Evolutionary conservation across 176 grass and related monocot species (phyloP).

Genomic region (Aechmea fasciata): DNA sequence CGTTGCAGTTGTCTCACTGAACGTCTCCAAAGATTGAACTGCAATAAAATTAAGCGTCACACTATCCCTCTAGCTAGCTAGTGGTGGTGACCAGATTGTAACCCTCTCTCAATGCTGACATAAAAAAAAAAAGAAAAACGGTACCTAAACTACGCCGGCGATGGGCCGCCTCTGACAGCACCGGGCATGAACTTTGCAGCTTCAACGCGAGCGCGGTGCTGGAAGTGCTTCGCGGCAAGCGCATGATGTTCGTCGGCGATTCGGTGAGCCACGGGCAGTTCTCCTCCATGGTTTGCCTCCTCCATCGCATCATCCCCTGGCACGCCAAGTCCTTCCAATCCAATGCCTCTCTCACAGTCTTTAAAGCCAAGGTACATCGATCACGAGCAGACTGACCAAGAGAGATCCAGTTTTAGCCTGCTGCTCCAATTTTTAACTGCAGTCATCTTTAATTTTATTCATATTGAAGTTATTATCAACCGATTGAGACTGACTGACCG

Average conservation of each 20-base stretch:
- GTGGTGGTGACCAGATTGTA: no score
- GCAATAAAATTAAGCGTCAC: no score
- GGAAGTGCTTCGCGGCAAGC: constrained; percentile 75
- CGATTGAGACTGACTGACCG: no score
- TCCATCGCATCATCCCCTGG: constrained; percentile 57
- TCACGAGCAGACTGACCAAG: background rate
- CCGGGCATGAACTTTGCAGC: constrained; percentile 28
- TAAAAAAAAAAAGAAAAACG: no score
- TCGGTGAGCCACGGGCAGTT: constrained; percentile 82
- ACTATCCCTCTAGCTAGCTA: no score
- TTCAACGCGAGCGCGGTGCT: constrained; percentile 80
- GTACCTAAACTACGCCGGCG: no score
- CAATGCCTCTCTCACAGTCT: constrained; percentile 61
- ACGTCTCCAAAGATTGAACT: no score
- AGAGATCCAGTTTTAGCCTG: background rate
- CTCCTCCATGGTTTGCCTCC: constrained; percentile 71
- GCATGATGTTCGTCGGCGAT: constrained; percentile 86
- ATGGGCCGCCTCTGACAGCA: background rate
- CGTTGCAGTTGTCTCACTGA: no score
- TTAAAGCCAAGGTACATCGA: constrained; percentile 67
- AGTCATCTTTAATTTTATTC: background rate
- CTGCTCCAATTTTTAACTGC: no score
- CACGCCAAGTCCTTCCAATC: constrained; percentile 71
- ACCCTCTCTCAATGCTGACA: no score
- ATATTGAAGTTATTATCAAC: no score